Conservation (phyloP, 2,329 filamentous ascomycete species). For the Bipolaris oryzae region DNA sequence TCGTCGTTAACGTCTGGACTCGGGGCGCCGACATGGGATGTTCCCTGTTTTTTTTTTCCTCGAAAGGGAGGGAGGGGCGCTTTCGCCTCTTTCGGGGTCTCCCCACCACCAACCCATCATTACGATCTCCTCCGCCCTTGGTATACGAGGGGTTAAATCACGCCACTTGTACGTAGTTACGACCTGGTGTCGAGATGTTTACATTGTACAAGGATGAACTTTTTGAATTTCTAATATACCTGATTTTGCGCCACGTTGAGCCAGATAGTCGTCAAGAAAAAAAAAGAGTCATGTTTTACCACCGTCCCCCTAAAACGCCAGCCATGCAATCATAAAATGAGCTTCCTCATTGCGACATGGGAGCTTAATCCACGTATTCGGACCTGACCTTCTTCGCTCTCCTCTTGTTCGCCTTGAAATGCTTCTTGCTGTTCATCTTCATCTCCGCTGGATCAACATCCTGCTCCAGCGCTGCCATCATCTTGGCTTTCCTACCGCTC, state of each 20-base stretch:
- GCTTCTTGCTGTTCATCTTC: slow-evolving; percentile 79
- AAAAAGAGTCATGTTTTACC: background rate
- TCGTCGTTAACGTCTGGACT: background rate
- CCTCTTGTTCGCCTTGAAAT: slow-evolving; percentile 81
- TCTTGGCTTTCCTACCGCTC: slow-evolving; percentile 80
- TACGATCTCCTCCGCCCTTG: too few species aligned
- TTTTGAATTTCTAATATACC: slow-evolving; percentile 1
- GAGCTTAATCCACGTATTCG: slow-evolving; percentile 43
- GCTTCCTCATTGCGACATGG: background rate
- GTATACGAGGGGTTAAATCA: background rate
- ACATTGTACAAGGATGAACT: background rate
- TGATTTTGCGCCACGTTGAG: background rate
- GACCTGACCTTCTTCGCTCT: slow-evolving; percentile 60
- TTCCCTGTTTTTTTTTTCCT: too few species aligned
- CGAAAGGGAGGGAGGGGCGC: too few species aligned
- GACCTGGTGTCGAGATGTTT: background rate
- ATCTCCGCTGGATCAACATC: slow-evolving; percentile 83
- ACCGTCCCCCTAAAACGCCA: slow-evolving; percentile 11
- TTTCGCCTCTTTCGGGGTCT: too few species aligned
- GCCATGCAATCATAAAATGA: slow-evolving; percentile 15
- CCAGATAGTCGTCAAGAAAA: background rate
- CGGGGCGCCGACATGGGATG: too few species aligned
- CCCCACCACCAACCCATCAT: too few species aligned
- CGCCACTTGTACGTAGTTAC: background rate
- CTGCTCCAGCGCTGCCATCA: slow-evolving; percentile 82